A percentile compares a stretch with the other conserved stretches of the same genome.
Conservation (phyloP, 1,284 basidiomycete genomes). For the Boletus smithii region DNA sequence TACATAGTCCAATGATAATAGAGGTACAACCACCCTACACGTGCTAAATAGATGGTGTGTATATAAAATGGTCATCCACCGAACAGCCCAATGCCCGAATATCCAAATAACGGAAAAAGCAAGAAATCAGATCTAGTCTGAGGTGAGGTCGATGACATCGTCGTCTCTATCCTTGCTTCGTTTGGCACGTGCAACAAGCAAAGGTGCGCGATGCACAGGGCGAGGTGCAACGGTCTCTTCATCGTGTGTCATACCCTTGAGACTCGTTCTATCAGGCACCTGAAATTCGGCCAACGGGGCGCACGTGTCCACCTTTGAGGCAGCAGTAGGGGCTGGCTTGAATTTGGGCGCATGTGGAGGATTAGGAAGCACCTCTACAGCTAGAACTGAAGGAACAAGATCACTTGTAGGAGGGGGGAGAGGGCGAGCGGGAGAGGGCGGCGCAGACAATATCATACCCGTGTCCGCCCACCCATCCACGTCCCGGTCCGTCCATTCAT, state of each 20-base stretch:
- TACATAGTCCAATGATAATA: too few species aligned
- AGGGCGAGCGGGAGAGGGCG: conserved; percentile 18
- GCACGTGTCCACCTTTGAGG: background rate
- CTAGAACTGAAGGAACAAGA: too few species aligned
- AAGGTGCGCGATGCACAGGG: conserved; percentile 11
- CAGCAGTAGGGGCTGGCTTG: conserved; percentile 13
- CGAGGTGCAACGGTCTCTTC: background rate
- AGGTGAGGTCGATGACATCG: conserved; percentile 43
- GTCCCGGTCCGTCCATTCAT: conserved; percentile 9
- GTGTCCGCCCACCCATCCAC: conserved; percentile 18
- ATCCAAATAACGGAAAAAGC: background rate
- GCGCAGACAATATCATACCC: conserved; percentile 28
- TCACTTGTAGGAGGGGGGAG: too few species aligned
- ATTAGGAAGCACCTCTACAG: too few species aligned
- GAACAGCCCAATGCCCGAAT: too few species aligned
- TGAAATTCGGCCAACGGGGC: too few species aligned
- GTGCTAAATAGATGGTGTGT: background rate
- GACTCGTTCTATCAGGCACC: too few species aligned
- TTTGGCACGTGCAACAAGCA: conserved; percentile 29
- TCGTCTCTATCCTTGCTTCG: conserved; percentile 7
- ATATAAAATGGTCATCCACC: background rate
- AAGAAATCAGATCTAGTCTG: conserved; percentile 15
- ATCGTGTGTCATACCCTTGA: too few species aligned
- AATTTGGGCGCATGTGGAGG: conserved; percentile 20
- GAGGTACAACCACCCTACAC: too few species aligned